Conservation (phyloP, 1,284 basidiomycete species). For the Cryptococcus wingfieldii region DNA sequence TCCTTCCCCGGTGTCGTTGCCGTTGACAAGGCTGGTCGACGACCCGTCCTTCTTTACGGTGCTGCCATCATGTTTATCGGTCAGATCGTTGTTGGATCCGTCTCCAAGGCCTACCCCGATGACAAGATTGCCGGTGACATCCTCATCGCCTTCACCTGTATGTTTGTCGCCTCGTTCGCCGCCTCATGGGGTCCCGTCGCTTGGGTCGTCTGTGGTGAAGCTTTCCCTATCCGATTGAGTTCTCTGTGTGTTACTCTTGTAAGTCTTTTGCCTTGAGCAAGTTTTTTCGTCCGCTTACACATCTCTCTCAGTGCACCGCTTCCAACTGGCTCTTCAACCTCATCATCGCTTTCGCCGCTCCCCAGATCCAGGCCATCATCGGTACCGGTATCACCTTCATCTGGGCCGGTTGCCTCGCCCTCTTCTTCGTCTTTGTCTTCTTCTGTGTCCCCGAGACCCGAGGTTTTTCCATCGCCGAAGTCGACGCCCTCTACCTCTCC, state of each 20-base stretch:
- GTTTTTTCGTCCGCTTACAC: background rate
- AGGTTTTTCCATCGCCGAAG: conserved; percentile 43
- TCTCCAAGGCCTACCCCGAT: conserved; percentile 37
- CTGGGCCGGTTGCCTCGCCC: conserved; percentile 46
- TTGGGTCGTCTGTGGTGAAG: conserved; percentile 48
- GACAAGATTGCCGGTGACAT: conserved; percentile 47
- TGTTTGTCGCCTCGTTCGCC: conserved; percentile 53
- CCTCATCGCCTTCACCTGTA: conserved; percentile 52
- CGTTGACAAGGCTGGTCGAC: conserved; percentile 51
- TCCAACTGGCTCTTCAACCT: conserved; percentile 50
- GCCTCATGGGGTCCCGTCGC: conserved; percentile 51
- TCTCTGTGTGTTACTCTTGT: conserved; percentile 47
- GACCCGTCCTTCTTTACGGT: conserved; percentile 51
- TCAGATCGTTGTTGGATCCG: conserved; percentile 51
- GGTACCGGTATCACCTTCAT: conserved; percentile 46
- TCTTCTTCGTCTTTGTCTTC: conserved; percentile 41
- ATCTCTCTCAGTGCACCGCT: conserved; percentile 31
- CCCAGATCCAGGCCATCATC: conserved; percentile 45
- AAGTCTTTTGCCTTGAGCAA: background rate
- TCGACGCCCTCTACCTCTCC: conserved; percentile 47
- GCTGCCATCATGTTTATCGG: conserved; percentile 50
- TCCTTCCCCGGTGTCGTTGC: conserved; percentile 46
- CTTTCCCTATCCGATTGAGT: conserved; percentile 49
- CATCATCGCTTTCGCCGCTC: conserved; percentile 47
- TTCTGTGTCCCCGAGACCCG: conserved; percentile 49